A percentile compares a stretch with the other conserved stretches of the same genome.
Evolutionary conservation across 2,329 filamentous ascomycete species (phyloP).

Genomic region (Xylariaceae sp.): DNA sequence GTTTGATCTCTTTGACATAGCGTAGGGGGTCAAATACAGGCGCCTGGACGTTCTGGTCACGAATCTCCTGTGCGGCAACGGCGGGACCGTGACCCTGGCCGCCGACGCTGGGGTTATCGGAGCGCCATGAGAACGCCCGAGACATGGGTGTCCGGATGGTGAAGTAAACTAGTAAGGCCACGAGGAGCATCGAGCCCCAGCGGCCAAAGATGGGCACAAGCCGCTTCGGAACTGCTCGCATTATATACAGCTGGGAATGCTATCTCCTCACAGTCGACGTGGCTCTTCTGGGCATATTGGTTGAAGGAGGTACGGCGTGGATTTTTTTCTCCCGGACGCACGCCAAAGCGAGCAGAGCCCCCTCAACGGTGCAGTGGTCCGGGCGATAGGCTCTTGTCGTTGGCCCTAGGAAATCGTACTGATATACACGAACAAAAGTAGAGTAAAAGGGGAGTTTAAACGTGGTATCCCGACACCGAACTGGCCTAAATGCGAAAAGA

Average conservation of each 20-base stretch:
- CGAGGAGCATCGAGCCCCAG: conserved; percentile 29
- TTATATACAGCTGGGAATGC: conserved; percentile 23
- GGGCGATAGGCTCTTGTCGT: background rate
- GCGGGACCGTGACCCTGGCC: conserved; percentile 12
- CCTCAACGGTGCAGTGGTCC: background rate
- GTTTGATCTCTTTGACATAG: conserved; percentile 32
- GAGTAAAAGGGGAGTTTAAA: background rate
- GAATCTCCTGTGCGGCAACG: conserved; percentile 17
- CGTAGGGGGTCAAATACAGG: conserved; percentile 15
- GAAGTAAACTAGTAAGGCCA: conserved; percentile 30
- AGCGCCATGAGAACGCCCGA: conserved; percentile 16
- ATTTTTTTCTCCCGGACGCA: conserved; percentile 3
- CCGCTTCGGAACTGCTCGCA: conserved; percentile 28
- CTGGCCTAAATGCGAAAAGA: conserved; percentile 15
- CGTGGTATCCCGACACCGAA: background rate
- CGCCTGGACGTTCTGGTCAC: conserved; percentile 20
- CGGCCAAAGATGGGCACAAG: conserved; percentile 28
- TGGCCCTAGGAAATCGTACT: background rate
- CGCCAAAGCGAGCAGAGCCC: conserved; percentile 11
- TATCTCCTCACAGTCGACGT: conserved; percentile 23
- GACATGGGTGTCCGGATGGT: conserved; percentile 28
- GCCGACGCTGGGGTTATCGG: background rate
- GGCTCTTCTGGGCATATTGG: conserved; percentile 26
- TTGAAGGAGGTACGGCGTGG: conserved; percentile 8
- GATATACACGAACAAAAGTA: background rate